These are phyloP conservation scores for Pseudocercospora crystallina DNA, from an alignment of 2,329 filamentous ascomycete species.

Conservation along the genomic window DNA sequence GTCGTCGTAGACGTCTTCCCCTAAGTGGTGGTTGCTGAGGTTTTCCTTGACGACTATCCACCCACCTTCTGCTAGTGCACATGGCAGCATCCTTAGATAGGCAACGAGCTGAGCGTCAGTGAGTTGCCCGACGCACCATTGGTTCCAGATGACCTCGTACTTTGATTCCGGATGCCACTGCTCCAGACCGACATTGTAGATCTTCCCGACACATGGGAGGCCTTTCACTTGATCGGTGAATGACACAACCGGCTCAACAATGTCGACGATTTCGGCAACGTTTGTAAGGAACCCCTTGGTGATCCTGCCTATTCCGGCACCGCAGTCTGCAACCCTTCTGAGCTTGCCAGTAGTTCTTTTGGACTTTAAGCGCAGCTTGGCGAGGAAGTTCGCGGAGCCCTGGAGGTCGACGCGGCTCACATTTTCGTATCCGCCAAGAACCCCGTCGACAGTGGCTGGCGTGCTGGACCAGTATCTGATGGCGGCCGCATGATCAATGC, in stretches of 20 bases:
- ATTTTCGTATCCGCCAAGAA: constrained; percentile 74
- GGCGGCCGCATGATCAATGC: constrained; percentile 45
- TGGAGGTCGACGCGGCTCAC: constrained; percentile 70
- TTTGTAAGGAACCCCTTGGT: constrained; percentile 74
- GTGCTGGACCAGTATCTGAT: constrained; percentile 55
- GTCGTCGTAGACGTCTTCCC: constrained; percentile 70
- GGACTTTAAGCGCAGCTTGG: constrained; percentile 57
- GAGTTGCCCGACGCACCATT: constrained; percentile 86
- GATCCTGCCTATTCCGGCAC: constrained; percentile 76
- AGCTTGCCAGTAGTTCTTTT: constrained; percentile 31
- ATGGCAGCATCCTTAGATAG: constrained; percentile 64
- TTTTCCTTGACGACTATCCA: constrained; percentile 82
- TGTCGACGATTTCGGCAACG: constrained; percentile 70
- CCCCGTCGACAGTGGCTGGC: constrained; percentile 63
- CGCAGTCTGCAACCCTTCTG: constrained; percentile 56
- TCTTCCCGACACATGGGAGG: constrained; percentile 55
- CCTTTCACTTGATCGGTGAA: constrained; percentile 66
- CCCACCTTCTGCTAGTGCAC: constrained; percentile 48
- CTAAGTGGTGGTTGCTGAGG: constrained; percentile 53
- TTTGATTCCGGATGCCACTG: constrained; percentile 57
- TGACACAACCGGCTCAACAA: constrained; percentile 80
- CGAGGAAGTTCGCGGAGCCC: constrained; percentile 67
- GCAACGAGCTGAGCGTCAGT: constrained; percentile 69
- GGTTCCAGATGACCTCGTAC: constrained; percentile 85
- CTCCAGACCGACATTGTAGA: constrained; percentile 74